A percentile compares a stretch with the other conserved stretches of the same genome.
Evolutionary conservation across 2,329 filamentous ascomycete genomes (phyloP).

Genomic region (Endocalyx cinctus): DNA sequence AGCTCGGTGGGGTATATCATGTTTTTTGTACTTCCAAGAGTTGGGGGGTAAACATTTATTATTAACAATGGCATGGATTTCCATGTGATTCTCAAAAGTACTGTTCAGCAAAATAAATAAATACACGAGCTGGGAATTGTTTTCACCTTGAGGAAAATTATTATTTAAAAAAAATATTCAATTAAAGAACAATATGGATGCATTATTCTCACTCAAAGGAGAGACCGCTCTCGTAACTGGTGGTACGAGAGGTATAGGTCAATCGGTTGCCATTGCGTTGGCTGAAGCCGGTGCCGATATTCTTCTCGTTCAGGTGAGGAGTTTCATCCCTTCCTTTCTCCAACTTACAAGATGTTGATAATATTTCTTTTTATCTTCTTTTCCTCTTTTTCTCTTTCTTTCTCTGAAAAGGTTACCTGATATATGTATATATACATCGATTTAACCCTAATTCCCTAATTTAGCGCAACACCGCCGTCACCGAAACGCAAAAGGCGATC

Average conservation of each 20-base stretch:
- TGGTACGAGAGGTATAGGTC: slow-evolving; percentile 54
- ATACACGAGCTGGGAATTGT: too few species aligned
- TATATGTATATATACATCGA: not conserved
- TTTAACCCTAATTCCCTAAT: not conserved
- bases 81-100: too few species aligned
- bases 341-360: not conserved
- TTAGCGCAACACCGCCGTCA: slow-evolving; percentile 38
- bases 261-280: slow-evolving; percentile 51
- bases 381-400: not conserved
- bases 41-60: too few species aligned
- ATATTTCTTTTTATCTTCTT: not conserved
- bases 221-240: slow-evolving; percentile 56
- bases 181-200: slow-evolving; percentile 15
- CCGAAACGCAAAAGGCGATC: slow-evolving; percentile 55
- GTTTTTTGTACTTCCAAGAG: too few species aligned
- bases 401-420: not conserved
- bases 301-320: slow-evolving; percentile 47
- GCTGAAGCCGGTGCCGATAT: slow-evolving; percentile 56
- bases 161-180: too few species aligned
- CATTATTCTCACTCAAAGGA: slow-evolving; percentile 50
- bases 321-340: not conserved
- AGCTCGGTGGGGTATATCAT: too few species aligned
- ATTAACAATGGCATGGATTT: too few species aligned
- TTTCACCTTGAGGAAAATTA: too few species aligned
- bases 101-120: too few species aligned